Percentiles rank a stretch among this genome's conserved stretches.
Evolutionary conservation across 441 rosid species (phyloP).

Genomic region (Adansonia grandidieri): DNA sequence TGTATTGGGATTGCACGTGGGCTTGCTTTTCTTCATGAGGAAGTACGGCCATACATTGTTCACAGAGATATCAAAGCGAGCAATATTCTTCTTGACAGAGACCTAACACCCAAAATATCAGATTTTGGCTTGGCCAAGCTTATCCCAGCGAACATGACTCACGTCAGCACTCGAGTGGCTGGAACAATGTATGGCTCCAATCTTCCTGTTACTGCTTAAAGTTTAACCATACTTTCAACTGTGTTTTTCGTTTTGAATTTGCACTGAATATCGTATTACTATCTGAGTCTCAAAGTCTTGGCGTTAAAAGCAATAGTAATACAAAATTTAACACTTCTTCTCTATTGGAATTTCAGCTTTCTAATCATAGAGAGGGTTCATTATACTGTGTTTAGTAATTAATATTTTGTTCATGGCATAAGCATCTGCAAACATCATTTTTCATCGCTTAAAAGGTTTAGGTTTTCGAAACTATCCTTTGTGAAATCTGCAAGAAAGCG

Average conservation of each 20-base stretch:
- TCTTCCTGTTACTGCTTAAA: not conserved
- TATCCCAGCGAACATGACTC: slow-evolving; percentile 81
- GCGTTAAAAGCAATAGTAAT: slow-evolving; percentile 1
- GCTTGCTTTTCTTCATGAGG: slow-evolving; percentile 87
- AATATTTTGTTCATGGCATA: not conserved
- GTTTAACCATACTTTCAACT: slow-evolving; percentile 2
- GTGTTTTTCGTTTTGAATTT: slow-evolving; percentile 3
- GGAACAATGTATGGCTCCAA: slow-evolving; percentile 83
- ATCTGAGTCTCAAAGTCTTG: not conserved
- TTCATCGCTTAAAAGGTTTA: not conserved
- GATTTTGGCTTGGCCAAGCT: slow-evolving; percentile 98
- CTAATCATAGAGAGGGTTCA: not conserved
- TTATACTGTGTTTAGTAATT: not conserved
- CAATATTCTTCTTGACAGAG: slow-evolving; percentile 85
- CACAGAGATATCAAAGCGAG: slow-evolving; percentile 98
- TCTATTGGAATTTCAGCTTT: not conserved
- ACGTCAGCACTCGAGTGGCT: slow-evolving; percentile 95
- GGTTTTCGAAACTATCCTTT: not conserved
- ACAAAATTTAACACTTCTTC: not conserved
- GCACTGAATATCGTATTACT: not conserved
- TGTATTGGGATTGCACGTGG: slow-evolving; percentile 87
- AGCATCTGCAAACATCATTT: not conserved
- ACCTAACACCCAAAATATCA: slow-evolving; percentile 43
- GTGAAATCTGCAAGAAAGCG: slow-evolving; percentile 7
- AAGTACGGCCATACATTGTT: slow-evolving; percentile 70